Conservation (phyloP, 345 rosid genomes). For the Citrus mangshanensis region DNA sequence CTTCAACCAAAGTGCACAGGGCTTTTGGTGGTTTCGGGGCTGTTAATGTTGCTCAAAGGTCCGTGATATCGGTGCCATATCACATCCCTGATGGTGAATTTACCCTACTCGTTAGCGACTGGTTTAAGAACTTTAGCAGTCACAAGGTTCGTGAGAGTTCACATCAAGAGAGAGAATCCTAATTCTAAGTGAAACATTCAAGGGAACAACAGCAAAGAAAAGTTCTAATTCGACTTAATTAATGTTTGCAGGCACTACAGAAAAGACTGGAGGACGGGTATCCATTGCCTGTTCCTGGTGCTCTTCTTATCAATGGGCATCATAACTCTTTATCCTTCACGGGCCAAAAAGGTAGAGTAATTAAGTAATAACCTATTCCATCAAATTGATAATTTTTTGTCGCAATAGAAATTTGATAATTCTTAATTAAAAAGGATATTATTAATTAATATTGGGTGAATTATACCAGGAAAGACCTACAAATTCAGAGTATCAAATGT, state of each 20-base stretch:
- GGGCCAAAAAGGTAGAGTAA: slow-evolving; percentile 44
- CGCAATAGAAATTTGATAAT: no score
- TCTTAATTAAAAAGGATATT: not conserved
- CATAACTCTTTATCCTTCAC: slow-evolving; percentile 33
- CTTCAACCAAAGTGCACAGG: slow-evolving; percentile 64
- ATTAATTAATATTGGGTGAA: not conserved
- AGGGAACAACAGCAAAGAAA: not conserved
- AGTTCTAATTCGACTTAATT: not conserved
- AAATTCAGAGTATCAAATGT: slow-evolving; percentile 73
- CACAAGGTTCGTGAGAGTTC: slow-evolving; percentile 46
- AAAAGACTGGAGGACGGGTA: slow-evolving; percentile 46
- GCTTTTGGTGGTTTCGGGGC: slow-evolving; percentile 68
- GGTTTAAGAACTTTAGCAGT: slow-evolving; percentile 33
- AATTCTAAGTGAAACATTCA: not conserved
- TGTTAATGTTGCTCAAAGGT: slow-evolving; percentile 29
- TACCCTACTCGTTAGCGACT: slow-evolving; percentile 39
- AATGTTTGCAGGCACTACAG: slow-evolving; percentile 41
- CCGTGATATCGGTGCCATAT: slow-evolving; percentile 40
- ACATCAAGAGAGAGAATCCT: not conserved
- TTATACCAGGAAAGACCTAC: slow-evolving; percentile 57
- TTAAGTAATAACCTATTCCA: slow-evolving; percentile 1
- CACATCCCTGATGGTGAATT: slow-evolving; percentile 37
- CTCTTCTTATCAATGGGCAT: slow-evolving; percentile 70
- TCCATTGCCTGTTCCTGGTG: slow-evolving; percentile 52
- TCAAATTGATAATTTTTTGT: not conserved